These are phyloP conservation scores for Pogostemon cablin DNA, from an alignment of 257 asterid species.

Conservation along the genomic window DNA sequence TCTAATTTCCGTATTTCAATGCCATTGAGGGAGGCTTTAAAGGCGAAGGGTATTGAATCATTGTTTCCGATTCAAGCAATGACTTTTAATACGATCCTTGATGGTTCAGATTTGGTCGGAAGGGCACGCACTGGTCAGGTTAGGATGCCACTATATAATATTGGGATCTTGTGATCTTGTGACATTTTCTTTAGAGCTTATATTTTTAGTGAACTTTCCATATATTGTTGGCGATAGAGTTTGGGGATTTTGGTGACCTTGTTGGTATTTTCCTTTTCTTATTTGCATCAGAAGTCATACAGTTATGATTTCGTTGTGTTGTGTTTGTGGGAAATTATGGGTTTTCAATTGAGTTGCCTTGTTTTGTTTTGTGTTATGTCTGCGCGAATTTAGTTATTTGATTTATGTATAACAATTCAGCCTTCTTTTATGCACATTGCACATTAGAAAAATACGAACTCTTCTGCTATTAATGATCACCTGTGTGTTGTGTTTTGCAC, in stretches of 20 bases:
- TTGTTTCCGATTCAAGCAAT: slow-evolving; percentile 89
- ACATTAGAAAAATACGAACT: neutral
- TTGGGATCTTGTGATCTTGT: neutral
- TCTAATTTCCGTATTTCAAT: slow-evolving; percentile 71
- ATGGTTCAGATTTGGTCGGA: slow-evolving; percentile 90
- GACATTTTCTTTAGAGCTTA: neutral
- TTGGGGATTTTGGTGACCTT: neutral
- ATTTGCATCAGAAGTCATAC: neutral
- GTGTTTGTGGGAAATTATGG: neutral
- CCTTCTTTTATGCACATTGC: neutral
- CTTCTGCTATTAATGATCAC: neutral
- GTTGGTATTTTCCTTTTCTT: neutral
- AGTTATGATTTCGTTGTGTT: neutral
- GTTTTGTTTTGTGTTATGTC: neutral
- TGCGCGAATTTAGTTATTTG: neutral
- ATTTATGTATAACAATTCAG: neutral
- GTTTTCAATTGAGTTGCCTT: neutral
- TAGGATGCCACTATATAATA: slow-evolving; percentile 13
- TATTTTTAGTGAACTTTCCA: neutral
- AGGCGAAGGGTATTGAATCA: slow-evolving; percentile 62
- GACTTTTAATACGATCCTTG: slow-evolving; percentile 68
- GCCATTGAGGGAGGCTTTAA: slow-evolving; percentile 59
- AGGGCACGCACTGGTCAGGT: slow-evolving; percentile 98
- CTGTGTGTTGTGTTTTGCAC: neutral
- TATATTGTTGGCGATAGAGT: neutral